phyloP scores from a whole-genome alignment of 2,329 filamentous ascomycete species.

The Penicillium frequentans region DNA sequence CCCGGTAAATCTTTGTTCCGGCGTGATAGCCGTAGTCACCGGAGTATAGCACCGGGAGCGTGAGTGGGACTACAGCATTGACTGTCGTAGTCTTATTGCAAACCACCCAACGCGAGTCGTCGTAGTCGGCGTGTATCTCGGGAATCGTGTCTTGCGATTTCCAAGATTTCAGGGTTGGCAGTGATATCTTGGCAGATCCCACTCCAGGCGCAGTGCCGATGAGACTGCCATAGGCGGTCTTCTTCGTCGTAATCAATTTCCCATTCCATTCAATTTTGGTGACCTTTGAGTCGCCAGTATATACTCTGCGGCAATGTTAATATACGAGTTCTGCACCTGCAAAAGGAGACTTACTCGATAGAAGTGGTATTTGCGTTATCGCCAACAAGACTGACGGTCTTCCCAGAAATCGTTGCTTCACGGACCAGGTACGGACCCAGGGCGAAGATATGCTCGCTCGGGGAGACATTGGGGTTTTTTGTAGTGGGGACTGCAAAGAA shows the following conservation, averaged over 20 bases:
- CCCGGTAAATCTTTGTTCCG: slow-evolving; percentile 55
- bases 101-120: slow-evolving; percentile 53
- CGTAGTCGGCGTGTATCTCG: slow-evolving; percentile 47
- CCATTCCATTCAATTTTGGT: slow-evolving; percentile 51
- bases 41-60: slow-evolving; percentile 54
- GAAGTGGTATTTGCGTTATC: slow-evolving; percentile 44
- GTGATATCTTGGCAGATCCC: slow-evolving; percentile 38
- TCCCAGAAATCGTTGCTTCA: slow-evolving; percentile 35
- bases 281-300: slow-evolving; percentile 41
- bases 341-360: slow-evolving; percentile 33
- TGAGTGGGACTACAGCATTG: slow-evolving; percentile 49
- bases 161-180: slow-evolving; percentile 51
- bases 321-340: background rate
- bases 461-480: slow-evolving; percentile 45
- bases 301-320: slow-evolving; percentile 28
- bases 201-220: slow-evolving; percentile 43
- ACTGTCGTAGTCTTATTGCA: slow-evolving; percentile 52
- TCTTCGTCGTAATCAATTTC: slow-evolving; percentile 34
- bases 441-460: slow-evolving; percentile 50
- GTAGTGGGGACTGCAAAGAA: slow-evolving; percentile 57
- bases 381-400: slow-evolving; percentile 39
- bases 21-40: slow-evolving; percentile 57
- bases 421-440: slow-evolving; percentile 49
- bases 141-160: slow-evolving; percentile 53
- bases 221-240: slow-evolving; percentile 49